A percentile compares a stretch with the other conserved stretches of the same genome.
Evolutionary conservation across 345 rosid species (phyloP).

Genomic region (Leavenworthia alabamica): DNA sequence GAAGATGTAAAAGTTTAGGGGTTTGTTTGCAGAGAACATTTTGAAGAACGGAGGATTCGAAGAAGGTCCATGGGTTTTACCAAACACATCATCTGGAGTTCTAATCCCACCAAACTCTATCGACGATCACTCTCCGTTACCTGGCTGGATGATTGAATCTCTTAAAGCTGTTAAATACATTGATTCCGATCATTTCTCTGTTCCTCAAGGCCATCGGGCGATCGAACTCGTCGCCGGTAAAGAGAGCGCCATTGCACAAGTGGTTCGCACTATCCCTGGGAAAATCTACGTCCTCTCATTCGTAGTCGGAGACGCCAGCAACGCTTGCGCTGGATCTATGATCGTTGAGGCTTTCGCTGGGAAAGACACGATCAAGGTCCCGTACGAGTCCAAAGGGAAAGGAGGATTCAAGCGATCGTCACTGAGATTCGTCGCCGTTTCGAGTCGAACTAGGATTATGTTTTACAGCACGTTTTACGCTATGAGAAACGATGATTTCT

Average conservation of each 20-base stretch:
- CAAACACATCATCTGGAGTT: constrained; percentile 61
- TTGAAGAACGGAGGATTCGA: constrained; percentile 70
- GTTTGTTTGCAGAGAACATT: constrained; percentile 62
- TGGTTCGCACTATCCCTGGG: constrained; percentile 43
- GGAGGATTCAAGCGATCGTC: constrained; percentile 62
- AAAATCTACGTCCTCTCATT: constrained; percentile 56
- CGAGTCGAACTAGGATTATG: constrained; percentile 48
- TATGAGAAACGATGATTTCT: constrained; percentile 62
- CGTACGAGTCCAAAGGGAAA: constrained; percentile 58
- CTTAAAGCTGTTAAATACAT: constrained; percentile 84
- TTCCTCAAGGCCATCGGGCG: constrained; percentile 56
- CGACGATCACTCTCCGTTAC: constrained; percentile 68
- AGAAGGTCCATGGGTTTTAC: constrained; percentile 69
- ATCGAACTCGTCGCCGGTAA: constrained; percentile 75
- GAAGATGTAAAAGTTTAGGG: too few species aligned
- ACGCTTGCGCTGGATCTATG: constrained; percentile 64
- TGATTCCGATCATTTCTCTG: constrained; percentile 51
- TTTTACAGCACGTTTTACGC: constrained; percentile 70
- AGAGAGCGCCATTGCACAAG: constrained; percentile 70
- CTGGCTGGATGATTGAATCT: constrained; percentile 77
- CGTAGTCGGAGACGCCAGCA: constrained; percentile 64
- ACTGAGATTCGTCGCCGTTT: constrained; percentile 43
- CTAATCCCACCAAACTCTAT: constrained; percentile 66
- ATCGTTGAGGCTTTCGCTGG: constrained; percentile 74
- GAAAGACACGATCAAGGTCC: constrained; percentile 43